Conservation (phyloP, 129 eudicot genomes). For the Flaveria ramosissima region DNA sequence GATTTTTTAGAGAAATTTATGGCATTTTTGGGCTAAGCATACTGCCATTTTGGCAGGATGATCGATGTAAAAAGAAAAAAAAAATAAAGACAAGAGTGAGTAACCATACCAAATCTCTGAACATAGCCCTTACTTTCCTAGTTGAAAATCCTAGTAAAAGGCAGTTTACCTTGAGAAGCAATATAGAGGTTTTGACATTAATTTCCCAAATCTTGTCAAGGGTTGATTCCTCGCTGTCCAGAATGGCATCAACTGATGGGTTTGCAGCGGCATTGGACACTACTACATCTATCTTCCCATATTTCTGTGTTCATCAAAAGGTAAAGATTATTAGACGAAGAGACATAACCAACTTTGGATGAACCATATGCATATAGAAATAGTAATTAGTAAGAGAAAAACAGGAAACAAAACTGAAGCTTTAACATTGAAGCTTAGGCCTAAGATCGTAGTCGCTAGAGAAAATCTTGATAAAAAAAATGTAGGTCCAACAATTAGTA, state of each 20-base stretch:
- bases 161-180: constrained; percentile 67
- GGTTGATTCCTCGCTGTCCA: constrained; percentile 67
- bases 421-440: neutral
- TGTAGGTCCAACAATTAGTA: neutral
- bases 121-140: neutral
- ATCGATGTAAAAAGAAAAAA: neutral
- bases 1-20: neutral
- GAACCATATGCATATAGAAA: neutral
- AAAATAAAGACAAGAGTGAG: neutral
- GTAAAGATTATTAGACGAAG: neutral
- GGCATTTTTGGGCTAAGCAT: neutral
- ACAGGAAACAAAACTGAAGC: neutral
- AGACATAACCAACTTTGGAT: constrained; percentile 15
- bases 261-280: constrained; percentile 95
- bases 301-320: constrained; percentile 51
- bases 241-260: constrained; percentile 63
- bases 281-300: constrained; percentile 79
- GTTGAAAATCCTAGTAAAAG: neutral
- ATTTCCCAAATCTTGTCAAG: constrained; percentile 95
- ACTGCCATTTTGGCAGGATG: constrained; percentile 6
- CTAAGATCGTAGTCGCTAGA: neutral
- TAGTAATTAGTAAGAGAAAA: neutral
- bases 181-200: constrained; percentile 79
- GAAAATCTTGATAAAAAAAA: neutral
- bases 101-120: neutral